phyloP scores from a whole-genome alignment of 164 flowering plant species.

The Tetracentron sinense region DNA sequence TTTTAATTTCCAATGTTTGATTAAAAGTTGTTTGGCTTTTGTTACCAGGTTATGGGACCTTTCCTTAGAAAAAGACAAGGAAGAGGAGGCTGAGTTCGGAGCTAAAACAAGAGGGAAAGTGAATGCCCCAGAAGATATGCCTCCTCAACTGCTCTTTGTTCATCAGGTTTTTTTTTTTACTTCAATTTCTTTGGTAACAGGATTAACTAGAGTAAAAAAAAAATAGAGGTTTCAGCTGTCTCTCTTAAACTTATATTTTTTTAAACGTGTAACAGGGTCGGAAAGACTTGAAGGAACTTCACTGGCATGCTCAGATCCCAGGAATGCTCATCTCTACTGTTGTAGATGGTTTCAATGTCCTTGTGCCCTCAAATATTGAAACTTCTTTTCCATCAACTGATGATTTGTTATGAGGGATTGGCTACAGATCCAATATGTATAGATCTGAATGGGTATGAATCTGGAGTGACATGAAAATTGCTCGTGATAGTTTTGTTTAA shows the following conservation, averaged over 20 bases:
- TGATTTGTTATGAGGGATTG: too few species aligned
- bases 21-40: neutral
- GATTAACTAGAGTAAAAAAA: neutral
- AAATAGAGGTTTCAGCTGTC: neutral
- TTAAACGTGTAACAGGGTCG: constrained; percentile 76
- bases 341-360: constrained; percentile 84
- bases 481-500: too few species aligned
- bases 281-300: constrained; percentile 91
- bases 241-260: neutral
- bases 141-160: constrained; percentile 92
- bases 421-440: too few species aligned
- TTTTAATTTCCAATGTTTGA: neutral
- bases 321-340: constrained; percentile 93
- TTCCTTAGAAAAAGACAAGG: constrained; percentile 83
- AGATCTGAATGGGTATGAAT: too few species aligned
- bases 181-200: neutral
- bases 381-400: constrained; percentile 51
- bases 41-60: constrained; percentile 88
- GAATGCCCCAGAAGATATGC: constrained; percentile 77
- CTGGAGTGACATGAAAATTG: too few species aligned
- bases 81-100: constrained; percentile 93
- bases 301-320: constrained; percentile 94
- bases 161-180: constrained; percentile 58
- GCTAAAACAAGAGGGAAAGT: constrained; percentile 64
- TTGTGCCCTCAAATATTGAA: constrained; percentile 89